Percentiles rank a stretch among this genome's conserved stretches.
phyloP scores from a whole-genome alignment of 148 eudicot genomes.

The Persicaria maculosa region DNA sequence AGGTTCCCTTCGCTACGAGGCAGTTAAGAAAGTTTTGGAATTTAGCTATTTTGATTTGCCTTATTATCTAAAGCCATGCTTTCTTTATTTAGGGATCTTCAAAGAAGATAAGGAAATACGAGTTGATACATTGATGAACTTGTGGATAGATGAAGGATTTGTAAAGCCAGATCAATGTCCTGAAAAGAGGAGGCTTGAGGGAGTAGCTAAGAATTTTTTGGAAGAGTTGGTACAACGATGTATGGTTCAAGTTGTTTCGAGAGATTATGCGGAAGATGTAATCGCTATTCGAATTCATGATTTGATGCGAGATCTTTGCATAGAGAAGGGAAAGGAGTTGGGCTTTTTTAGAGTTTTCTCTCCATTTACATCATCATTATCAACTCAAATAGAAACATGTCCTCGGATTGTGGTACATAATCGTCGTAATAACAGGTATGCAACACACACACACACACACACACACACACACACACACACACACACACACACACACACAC shows the following conservation, averaged over 20 bases:
- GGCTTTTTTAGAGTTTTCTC: not conserved
- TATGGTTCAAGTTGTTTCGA: not conserved
- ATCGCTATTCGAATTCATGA: not conserved
- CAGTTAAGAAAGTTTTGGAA: slow-evolving; percentile 3
- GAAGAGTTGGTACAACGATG: slow-evolving; percentile 9
- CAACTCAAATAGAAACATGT: not conserved
- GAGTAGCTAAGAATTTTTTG: not conserved
- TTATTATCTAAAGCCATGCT: slow-evolving; percentile 2
- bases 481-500: no score
- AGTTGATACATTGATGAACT: not conserved
- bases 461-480: no score
- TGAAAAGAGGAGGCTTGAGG: not conserved
- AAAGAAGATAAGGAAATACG: not conserved
- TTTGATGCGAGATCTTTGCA: slow-evolving; percentile 2
- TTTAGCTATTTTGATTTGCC: slow-evolving; percentile 13
- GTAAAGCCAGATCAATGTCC: not conserved
- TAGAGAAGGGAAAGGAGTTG: not conserved
- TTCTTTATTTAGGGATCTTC: not conserved
- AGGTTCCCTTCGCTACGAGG: not conserved
- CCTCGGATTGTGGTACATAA: not conserved
- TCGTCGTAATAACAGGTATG: not conserved
- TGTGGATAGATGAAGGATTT: slow-evolving; percentile 9
- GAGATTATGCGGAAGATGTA: not conserved
- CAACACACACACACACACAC: no score
- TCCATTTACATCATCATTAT: not conserved